phyloP scores from a whole-genome alignment of 2,329 filamentous ascomycete genomes.

The Aspergillus chevalieri region DNA sequence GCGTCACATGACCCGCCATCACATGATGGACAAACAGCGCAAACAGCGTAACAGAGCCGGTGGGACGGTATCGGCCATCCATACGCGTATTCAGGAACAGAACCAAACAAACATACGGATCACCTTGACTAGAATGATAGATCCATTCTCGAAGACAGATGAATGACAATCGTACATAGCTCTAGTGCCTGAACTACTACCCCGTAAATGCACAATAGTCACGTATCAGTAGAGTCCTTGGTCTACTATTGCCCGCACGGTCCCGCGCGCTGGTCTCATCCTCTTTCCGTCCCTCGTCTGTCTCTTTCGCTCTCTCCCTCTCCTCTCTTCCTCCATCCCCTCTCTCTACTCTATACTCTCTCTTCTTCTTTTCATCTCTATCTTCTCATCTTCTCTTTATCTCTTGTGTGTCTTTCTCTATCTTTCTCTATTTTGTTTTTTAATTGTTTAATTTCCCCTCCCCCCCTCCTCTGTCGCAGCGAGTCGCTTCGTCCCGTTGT shows the following conservation, averaged over 20 bases:
- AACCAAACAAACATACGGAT: not conserved
- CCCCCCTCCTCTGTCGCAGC: not conserved
- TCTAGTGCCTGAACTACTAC: no score
- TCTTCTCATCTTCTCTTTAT: conserved; percentile 9
- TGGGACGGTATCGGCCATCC: conserved; percentile 3
- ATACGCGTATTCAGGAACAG: not conserved
- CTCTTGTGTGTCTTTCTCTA: conserved; percentile 11
- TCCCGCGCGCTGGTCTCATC: conserved; percentile 11
- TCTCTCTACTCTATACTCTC: conserved; percentile 25
- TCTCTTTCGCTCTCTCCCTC: not conserved
- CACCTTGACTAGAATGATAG: not conserved
- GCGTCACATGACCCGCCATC: not conserved
- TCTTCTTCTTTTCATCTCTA: conserved; percentile 9
- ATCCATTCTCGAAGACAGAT: not conserved
- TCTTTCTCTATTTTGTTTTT: conserved; percentile 10
- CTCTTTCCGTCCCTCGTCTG: not conserved
- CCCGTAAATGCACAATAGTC: not conserved
- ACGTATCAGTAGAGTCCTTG: conserved; percentile 1
- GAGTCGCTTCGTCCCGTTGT: not conserved
- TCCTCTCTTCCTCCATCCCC: conserved; percentile 10
- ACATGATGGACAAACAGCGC: conserved; percentile 5
- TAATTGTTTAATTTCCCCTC: conserved; percentile 8
- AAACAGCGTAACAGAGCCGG: conserved; percentile 3
- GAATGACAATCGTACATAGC: no score
- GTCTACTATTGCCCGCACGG: conserved; percentile 5